Conservation (phyloP, 495 filamentous ascomycete species). For the Sphaerosporella brunnea region DNA sequence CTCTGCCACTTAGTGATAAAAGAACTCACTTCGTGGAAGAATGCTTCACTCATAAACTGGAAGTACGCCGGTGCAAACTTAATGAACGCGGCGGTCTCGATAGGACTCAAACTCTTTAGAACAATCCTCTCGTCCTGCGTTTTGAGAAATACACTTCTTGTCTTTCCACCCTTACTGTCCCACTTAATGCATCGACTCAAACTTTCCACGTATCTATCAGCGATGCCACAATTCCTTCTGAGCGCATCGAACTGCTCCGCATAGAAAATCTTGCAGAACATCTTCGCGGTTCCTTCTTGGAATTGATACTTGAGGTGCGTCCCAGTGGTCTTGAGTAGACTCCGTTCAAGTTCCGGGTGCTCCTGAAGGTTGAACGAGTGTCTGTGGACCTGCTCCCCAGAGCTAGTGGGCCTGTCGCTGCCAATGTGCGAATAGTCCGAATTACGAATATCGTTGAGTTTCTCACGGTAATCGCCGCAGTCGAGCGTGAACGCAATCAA, state of each 20-base stretch:
- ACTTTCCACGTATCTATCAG: slow-evolving; percentile 86
- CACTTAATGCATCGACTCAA: slow-evolving; percentile 89
- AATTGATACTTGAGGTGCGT: slow-evolving; percentile 93
- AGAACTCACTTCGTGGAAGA: slow-evolving; percentile 57
- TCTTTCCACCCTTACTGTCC: slow-evolving; percentile 97
- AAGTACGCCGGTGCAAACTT: slow-evolving; percentile 94
- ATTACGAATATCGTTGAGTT: slow-evolving; percentile 53
- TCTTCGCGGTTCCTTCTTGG: slow-evolving; percentile 72
- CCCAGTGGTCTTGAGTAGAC: slow-evolving; percentile 61
- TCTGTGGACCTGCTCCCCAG: slow-evolving; percentile 15
- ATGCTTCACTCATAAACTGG: slow-evolving; percentile 81
- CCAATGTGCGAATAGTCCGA: slow-evolving; percentile 28
- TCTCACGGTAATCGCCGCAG: slow-evolving; percentile 65
- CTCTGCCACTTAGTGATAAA: not conserved
- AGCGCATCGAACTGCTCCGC: slow-evolving; percentile 96
- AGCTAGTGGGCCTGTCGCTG: slow-evolving; percentile 27
- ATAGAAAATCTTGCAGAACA: slow-evolving; percentile 95
- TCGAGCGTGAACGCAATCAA: slow-evolving; percentile 82
- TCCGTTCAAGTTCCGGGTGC: slow-evolving; percentile 49
- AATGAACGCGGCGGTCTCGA: slow-evolving; percentile 86
- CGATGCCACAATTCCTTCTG: slow-evolving; percentile 75
- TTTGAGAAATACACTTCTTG: slow-evolving; percentile 94
- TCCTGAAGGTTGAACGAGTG: slow-evolving; percentile 24
- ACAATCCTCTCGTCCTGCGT: slow-evolving; percentile 90
- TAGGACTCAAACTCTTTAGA: slow-evolving; percentile 64